phyloP scores from a whole-genome alignment of 1,284 basidiomycete genomes.

The Boletus albobrunnescens region DNA sequence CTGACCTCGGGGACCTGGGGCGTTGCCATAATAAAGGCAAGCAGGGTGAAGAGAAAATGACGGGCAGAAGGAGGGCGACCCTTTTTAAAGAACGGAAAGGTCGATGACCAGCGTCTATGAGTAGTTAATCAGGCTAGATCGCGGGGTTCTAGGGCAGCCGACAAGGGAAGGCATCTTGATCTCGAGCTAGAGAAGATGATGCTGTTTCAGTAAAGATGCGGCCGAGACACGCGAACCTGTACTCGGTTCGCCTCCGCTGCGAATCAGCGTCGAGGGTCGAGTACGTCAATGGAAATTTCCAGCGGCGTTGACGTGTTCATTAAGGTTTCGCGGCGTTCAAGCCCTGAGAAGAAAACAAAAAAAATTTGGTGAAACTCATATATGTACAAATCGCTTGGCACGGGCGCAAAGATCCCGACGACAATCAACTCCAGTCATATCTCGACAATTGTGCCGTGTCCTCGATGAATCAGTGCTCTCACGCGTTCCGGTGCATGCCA shows the following conservation, averaged over 20 bases:
- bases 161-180: conserved; percentile 32
- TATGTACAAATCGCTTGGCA: conserved; percentile 33
- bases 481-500: conserved; percentile 33
- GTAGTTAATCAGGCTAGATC: conserved; percentile 42
- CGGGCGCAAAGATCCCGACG: conserved; percentile 13
- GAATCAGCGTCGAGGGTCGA: conserved; percentile 24
- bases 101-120: conserved; percentile 37
- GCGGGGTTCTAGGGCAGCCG: conserved; percentile 35
- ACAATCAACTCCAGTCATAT: conserved; percentile 9
- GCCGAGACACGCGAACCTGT: conserved; percentile 30
- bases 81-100: conserved; percentile 42
- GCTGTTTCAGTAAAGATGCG: conserved; percentile 23
- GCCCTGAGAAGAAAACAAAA: conserved; percentile 25
- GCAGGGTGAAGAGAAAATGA: conserved; percentile 31
- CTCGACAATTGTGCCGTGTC: conserved; percentile 14
- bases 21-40: conserved; percentile 49
- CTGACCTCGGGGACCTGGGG: conserved; percentile 52
- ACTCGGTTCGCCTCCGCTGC: conserved; percentile 27
- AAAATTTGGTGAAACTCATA: conserved; percentile 30
- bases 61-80: conserved; percentile 36
- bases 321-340: conserved; percentile 22
- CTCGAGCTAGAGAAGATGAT: conserved; percentile 21
- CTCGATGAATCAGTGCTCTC: conserved; percentile 10
- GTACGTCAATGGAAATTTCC: conserved; percentile 36
- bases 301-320: conserved; percentile 35